Evolutionary conservation across 2,329 filamentous ascomycete genomes (phyloP), one percentile per base, ranked within the genome.

Genomic region (Penicillium capsulatum): DNA sequence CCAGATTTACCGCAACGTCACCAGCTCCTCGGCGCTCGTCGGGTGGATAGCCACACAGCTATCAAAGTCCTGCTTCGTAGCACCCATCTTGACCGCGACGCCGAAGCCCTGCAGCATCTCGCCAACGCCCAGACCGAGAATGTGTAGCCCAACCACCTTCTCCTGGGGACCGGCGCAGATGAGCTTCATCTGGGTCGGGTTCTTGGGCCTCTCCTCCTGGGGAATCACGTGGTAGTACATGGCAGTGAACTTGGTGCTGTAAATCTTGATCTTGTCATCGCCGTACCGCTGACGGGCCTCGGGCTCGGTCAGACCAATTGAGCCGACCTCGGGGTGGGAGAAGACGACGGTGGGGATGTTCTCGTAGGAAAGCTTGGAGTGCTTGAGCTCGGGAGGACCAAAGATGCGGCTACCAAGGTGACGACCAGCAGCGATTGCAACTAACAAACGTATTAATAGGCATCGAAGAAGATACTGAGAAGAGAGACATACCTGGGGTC

Each of bases 21-120:
- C 83, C 65, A 88, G 60, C 67, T 88, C 84, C 66, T 88, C 84
- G 1, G 84, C 80, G 53, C 81, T 84, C 9, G 84, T 88, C 14
- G 84, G 84, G 66, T 88, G 84, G 53, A 88, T 88, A 42, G 84
- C 83, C 37, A 87, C 80, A 54, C 80, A 84, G 58, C 72, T 81
- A 59, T 88, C 84, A 63, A 88, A 84, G 63, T 86, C 81, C 51
- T 75, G 76, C 77, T 88, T 88, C 38, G 80, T 86, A 22, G 84
- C 84, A 31, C 84, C 84, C 84, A 88, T 87, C 75, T 85, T 86
- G 52, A 88, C 66, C 11, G 83, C 84, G 15, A 88, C 82, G 34
- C 81, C 84, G 60, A 89, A 86, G 49, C 84, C 78, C 66, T 89
- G 78, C 55, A 87, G 71, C 79, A 88, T 83, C 74, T 89, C 77